Conservation (phyloP, 2,329 filamentous ascomycete species). For the Delphinella strobiligena region DNA sequence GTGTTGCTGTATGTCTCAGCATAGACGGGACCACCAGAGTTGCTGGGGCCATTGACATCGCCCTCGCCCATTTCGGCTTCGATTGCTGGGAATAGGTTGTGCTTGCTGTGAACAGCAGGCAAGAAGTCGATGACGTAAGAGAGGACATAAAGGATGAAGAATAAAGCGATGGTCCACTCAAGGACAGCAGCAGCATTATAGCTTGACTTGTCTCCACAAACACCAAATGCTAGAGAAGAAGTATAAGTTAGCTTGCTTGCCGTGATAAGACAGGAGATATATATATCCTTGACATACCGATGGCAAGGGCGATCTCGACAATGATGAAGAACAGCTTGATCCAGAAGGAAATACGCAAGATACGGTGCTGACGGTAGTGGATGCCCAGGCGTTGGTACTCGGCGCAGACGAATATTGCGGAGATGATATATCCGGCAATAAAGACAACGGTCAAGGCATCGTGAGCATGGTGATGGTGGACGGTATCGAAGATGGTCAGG, state of each 20-base stretch:
- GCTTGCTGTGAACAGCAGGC: slow-evolving; percentile 57
- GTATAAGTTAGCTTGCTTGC: too few relatives aligned
- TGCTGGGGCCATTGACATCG: slow-evolving; percentile 17
- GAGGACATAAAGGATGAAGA: slow-evolving; percentile 80
- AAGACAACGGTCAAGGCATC: slow-evolving; percentile 70
- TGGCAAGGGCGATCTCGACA: slow-evolving; percentile 59
- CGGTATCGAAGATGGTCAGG: slow-evolving; percentile 75
- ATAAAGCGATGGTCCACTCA: slow-evolving; percentile 67
- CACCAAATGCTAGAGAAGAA: slow-evolving; percentile 46
- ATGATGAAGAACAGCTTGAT: slow-evolving; percentile 79
- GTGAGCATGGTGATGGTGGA: slow-evolving; percentile 55
- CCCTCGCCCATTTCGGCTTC: slow-evolving; percentile 30
- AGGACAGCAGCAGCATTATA: slow-evolving; percentile 63
- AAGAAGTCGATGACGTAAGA: slow-evolving; percentile 80
- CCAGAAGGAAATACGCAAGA: slow-evolving; percentile 72
- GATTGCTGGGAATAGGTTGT: slow-evolving; percentile 21
- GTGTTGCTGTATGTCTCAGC: slow-evolving; percentile 8
- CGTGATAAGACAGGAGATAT: too few relatives aligned
- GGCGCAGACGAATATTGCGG: slow-evolving; percentile 77
- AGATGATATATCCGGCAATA: slow-evolving; percentile 72
- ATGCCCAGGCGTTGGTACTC: slow-evolving; percentile 81
- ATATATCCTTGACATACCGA: slow-evolving; percentile 25
- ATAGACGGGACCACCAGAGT: slow-evolving; percentile 21
- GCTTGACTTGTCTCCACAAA: slow-evolving; percentile 35
- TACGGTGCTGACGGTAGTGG: slow-evolving; percentile 60